Base-by-base conservation (phyloP, 495 filamentous ascomycete species). In the Halenospora varia region DNA sequence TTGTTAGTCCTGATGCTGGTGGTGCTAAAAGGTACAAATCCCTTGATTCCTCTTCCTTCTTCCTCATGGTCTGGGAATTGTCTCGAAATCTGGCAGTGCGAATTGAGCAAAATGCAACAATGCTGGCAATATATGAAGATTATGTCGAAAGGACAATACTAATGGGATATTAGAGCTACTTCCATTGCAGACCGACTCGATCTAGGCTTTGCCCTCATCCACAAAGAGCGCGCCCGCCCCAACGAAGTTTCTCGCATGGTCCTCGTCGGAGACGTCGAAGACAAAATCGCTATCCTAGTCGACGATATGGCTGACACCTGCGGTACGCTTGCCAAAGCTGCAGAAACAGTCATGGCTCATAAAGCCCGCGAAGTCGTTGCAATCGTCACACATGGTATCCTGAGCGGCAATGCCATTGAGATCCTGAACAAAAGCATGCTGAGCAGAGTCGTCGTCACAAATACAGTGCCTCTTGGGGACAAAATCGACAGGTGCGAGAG, bases 161-260 rank as follows among this genome's bases (percentile, higher is more conserved):
- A 25, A 17, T 8, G 9, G 17, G 22, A 53, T 42, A 29, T 54
- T 48, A 86, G 92, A 70, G 94, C 93, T 40, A 97, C 94, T n/a
- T 90, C 87, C 9, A 96, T 97, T 56, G 94, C 94, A 53, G 95
- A 97, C 70, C 87, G 91, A 20, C 83, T 98, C 47, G 91, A 97
- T 67, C 85, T 92, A 52, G 88, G 88, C 62, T 98, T 98, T 72
- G 94, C 94, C n/a, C 84, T 98, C 26, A 98, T 98, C 68, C 94
- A 97, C 83, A 97, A 97, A 75, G 93, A 97, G 74, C 91, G 94
- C 53, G 88, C 92, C 0, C 82, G 92, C 20, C 93, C 94, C 52
- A 97, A 96, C 70, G 94, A 96, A 71, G 93, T 97, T 60, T 90
- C 88, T 19, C 88, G 88, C 64, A 98, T 98, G 94, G 92, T 96